phyloP scores from a whole-genome alignment of 768 basidiomycete genomes.

The Termitomyces sp. region DNA sequence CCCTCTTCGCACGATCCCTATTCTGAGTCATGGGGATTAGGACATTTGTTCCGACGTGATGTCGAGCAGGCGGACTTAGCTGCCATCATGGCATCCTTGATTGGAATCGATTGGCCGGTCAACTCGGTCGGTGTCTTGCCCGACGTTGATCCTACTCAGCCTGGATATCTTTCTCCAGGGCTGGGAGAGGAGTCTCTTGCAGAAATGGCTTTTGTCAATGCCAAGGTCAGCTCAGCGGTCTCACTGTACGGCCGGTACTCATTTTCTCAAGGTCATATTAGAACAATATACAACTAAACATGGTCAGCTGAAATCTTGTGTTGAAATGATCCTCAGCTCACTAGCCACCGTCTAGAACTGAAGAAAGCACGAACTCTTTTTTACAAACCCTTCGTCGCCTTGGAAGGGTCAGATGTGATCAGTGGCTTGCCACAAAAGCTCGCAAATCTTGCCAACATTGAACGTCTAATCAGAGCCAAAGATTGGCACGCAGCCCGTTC shows the following conservation, averaged over 20 bases:
- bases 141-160: constrained; percentile 54
- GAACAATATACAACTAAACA: constrained; percentile 79
- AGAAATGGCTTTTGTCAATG: constrained; percentile 54
- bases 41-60: constrained; percentile 58
- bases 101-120: constrained; percentile 71
- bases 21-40: constrained; percentile 57
- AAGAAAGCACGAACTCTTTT: constrained; percentile 52
- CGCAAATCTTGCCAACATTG: constrained; percentile 32
- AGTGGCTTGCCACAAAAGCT: constrained; percentile 26
- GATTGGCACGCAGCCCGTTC: constrained; percentile 45
- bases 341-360: constrained; percentile 36
- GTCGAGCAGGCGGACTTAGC: constrained; percentile 83
- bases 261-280: constrained; percentile 45
- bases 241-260: background rate
- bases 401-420: constrained; percentile 27
- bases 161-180: constrained; percentile 50
- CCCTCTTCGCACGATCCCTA: constrained; percentile 68
- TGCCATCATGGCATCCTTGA: constrained; percentile 66
- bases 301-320: constrained; percentile 35
- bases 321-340: background rate
- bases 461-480: constrained; percentile 33
- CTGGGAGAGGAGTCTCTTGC: constrained; percentile 48
- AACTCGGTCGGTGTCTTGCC: constrained; percentile 82
- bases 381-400: constrained; percentile 54
- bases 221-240: constrained; percentile 33